Evolutionary conservation across 345 rosid genomes (phyloP).

Genomic region (Reutealis trisperma): DNA sequence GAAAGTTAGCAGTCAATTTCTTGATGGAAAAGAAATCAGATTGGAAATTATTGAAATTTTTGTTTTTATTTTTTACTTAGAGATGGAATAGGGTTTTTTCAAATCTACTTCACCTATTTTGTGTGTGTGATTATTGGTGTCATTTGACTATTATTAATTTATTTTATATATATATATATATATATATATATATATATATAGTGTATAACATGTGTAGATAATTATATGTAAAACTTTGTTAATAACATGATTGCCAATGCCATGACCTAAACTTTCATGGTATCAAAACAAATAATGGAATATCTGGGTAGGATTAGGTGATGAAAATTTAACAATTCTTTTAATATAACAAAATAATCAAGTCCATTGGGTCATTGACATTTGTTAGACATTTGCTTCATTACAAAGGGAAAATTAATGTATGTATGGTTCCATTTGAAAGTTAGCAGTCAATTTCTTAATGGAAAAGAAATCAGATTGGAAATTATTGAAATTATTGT

Average conservation of each 20-base stretch:
- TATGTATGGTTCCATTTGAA: neutral
- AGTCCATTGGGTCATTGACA: slow-evolving; percentile 21
- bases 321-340: slow-evolving; percentile 12
- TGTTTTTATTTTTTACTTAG: neutral
- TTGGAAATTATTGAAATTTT: neutral
- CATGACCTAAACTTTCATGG: slow-evolving; percentile 45
- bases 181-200: neutral
- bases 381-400: slow-evolving; percentile 11
- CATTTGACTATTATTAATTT: neutral
- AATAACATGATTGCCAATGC: slow-evolving; percentile 8
- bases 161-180: too few relatives aligned
- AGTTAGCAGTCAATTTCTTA: slow-evolving; percentile 25
- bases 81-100: neutral
- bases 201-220: neutral
- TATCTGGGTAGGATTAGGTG: slow-evolving; percentile 46
- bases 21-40: slow-evolving; percentile 26
- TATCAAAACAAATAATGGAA: slow-evolving; percentile 18
- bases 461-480: slow-evolving; percentile 22
- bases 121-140: neutral
- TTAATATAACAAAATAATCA: neutral
- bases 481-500: neutral
- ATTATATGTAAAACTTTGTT: neutral
- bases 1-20: slow-evolving; percentile 24
- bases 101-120: slow-evolving; percentile 21
- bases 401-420: slow-evolving; percentile 2